Conservation (phyloP, 345 rosid genomes). For the rapeseed (Brassica napus) region DNA sequence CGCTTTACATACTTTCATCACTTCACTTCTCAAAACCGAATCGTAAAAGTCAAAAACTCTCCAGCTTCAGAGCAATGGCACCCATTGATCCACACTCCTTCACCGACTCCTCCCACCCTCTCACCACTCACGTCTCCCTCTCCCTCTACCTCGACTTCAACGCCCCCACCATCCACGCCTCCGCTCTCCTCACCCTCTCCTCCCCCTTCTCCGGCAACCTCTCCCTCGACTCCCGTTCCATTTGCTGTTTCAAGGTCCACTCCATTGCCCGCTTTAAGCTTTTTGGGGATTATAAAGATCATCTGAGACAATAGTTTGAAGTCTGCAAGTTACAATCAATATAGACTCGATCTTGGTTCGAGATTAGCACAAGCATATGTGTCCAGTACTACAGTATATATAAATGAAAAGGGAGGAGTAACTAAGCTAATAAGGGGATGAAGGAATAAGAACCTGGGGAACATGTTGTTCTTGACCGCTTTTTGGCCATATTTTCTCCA, state of each 20-base stretch:
- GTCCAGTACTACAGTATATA: too few species aligned
- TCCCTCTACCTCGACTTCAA: conserved; percentile 77
- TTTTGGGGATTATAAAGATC: too few species aligned
- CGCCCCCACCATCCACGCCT: conserved; percentile 68
- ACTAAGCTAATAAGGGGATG: too few species aligned
- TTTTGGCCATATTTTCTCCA: too few species aligned
- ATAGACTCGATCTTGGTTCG: too few species aligned
- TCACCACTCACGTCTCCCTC: conserved; percentile 65
- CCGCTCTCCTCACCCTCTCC: conserved; percentile 71
- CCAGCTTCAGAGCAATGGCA: conserved; percentile 47
- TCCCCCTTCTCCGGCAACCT: conserved; percentile 49
- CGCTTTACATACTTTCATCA: conserved; percentile 20
- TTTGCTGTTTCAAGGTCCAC: conserved; percentile 6
- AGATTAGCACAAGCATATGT: too few species aligned
- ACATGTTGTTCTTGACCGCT: too few species aligned
- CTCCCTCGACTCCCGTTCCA: conserved; percentile 74
- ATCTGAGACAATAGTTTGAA: too few species aligned
- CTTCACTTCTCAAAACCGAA: conserved; percentile 23
- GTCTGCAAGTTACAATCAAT: too few species aligned
- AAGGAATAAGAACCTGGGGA: too few species aligned
- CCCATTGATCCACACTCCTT: conserved; percentile 84
- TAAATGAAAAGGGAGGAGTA: too few species aligned
- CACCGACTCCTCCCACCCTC: conserved; percentile 70
- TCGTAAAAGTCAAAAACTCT: not conserved
- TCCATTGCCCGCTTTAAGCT: too few species aligned